A percentile compares a stretch with the other conserved stretches of the same genome.
These are phyloP conservation scores for Thraustochytrium sp. DNA, from an alignment of 352 stramenopile genomes.

Conservation along the genomic window DNA sequence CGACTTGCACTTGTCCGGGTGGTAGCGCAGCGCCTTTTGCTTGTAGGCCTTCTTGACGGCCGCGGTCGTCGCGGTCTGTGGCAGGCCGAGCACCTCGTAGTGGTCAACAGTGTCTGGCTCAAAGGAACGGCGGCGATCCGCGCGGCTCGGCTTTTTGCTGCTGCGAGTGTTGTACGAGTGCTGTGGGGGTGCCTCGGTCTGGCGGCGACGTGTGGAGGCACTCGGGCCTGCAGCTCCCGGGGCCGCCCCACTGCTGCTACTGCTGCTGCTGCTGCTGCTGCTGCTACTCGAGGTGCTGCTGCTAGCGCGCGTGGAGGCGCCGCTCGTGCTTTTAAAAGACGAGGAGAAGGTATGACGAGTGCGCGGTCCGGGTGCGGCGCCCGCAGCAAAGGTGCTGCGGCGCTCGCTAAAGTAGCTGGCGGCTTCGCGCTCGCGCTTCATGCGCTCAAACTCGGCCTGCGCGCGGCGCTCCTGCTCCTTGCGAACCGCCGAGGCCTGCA, in stretches of 20 bases:
- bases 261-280: neutral
- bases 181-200: neutral
- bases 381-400: neutral
- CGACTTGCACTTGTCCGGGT: constrained; percentile 89
- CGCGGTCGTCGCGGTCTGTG: constrained; percentile 39
- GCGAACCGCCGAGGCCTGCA: neutral
- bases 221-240: neutral
- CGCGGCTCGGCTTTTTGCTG: neutral
- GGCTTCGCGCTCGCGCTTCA: neutral
- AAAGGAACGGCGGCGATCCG: constrained; percentile 11
- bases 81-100: constrained; percentile 68
- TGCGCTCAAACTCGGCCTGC: neutral
- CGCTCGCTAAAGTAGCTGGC: neutral
- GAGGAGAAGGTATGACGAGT: neutral
- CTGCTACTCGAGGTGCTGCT: neutral
- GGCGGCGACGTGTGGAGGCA: neutral
- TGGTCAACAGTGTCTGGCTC: constrained; percentile 64
- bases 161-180: neutral
- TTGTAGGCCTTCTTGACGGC: constrained; percentile 86
- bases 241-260: neutral
- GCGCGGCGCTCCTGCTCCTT: neutral
- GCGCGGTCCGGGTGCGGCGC: neutral
- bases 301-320: neutral
- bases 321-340: neutral
- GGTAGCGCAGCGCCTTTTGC: constrained; percentile 87